Base-by-base conservation (phyloP, 352 stramenopile genomes). In the Albugo laibachii region DNA sequence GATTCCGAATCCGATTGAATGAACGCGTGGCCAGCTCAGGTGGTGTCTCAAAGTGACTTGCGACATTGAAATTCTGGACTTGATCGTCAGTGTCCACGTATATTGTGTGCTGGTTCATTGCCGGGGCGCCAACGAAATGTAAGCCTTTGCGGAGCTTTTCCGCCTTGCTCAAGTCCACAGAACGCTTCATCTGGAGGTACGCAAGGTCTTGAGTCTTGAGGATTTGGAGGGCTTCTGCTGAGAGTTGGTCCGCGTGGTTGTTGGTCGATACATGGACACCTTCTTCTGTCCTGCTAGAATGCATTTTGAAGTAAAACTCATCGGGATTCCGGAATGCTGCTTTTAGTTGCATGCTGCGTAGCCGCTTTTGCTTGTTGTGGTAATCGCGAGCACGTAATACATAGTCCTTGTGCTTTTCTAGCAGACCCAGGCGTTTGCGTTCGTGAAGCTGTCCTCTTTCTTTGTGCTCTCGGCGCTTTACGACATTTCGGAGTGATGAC, bases 351-450 rank as follows among this genome's bases (percentile, higher is more conserved):
- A 99, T 77, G 31, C 61, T 65, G 52, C 79, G 74, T 20, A 99
- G 65, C 13, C 68, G 62, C 47, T 86, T 61, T 59, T 95, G 65
- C 73, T 99, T 99, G 16, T 70, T 69, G 63, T 98, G 92, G 69
- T 95, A 97, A 67, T 98, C 87, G 14, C 79, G 62, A 20, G 94
- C 94, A 51, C 95, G 94, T 54, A 91, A 67, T 21, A 92, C 72
- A 78, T 99, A 99, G 68, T 99, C 95, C 59, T 95, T 96, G 62
- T 98, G 89, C 73, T 99, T 99, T 69, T 99, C 94, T 24, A 99
- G 69, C 15, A 99, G 74, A 0, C 72, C 72, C 16, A 99, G 78
- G 53, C 97, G 94, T 48, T 83, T 73, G 18, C 95, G 82, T 42
- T 80, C 58, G 19, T 59, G 58, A 18, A 94, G 92, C 65, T 99